Conservation (phyloP, 352 stramenopile species). For the Phytophthora fragariae region DNA sequence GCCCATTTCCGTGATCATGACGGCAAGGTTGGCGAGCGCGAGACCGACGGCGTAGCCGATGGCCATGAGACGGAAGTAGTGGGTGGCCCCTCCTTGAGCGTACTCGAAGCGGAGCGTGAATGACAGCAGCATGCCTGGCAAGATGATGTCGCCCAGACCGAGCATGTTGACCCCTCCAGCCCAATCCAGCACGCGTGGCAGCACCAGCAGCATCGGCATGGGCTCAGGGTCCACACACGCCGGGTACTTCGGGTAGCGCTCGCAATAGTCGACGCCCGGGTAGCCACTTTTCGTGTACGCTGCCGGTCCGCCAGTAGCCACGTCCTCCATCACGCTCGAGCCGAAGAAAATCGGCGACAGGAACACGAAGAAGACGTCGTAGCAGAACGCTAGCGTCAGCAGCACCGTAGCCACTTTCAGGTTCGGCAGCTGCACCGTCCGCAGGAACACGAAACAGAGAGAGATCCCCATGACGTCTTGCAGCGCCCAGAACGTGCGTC, state of each 20-base stretch:
- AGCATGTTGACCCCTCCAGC: conserved; percentile 93
- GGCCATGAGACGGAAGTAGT: conserved; percentile 91
- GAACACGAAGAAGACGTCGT: conserved; percentile 98
- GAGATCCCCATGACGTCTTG: conserved; percentile 94
- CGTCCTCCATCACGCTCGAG: conserved; percentile 94
- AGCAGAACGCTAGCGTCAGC: conserved; percentile 93
- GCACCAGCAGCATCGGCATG: conserved; percentile 95
- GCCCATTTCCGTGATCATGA: conserved; percentile 93
- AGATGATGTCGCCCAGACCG: conserved; percentile 96
- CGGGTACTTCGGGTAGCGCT: conserved; percentile 68
- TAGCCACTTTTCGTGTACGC: conserved; percentile 74
- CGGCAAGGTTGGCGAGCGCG: conserved; percentile 93
- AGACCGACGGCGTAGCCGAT: conserved; percentile 94
- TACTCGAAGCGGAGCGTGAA: conserved; percentile 95
- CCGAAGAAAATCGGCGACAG: conserved; percentile 91
- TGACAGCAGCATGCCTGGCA: conserved; percentile 94
- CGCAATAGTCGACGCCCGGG: conserved; percentile 78
- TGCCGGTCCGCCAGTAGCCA: conserved; percentile 89
- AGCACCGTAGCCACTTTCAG: conserved; percentile 92
- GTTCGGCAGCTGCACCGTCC: conserved; percentile 91
- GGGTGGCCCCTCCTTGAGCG: conserved; percentile 33
- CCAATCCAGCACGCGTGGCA: conserved; percentile 94
- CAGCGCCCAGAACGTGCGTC: conserved; percentile 80
- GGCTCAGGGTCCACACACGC: conserved; percentile 82
- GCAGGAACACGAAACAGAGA: conserved; percentile 94